A percentile compares a stretch with the other conserved stretches of the same genome.
phyloP scores from a whole-genome alignment of 371 early-diverging fungal genomes.

The Circinella umbellata region DNA sequence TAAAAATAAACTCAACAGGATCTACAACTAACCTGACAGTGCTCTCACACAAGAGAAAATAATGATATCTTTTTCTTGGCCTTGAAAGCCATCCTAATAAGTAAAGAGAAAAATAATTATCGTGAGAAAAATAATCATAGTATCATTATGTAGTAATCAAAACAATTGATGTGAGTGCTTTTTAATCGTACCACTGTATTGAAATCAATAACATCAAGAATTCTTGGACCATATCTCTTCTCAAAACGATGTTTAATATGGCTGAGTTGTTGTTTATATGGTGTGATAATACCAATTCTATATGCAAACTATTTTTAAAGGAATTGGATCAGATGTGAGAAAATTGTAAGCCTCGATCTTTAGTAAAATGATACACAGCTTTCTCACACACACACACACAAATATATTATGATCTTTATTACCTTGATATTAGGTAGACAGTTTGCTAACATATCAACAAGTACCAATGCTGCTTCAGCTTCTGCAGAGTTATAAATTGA shows the following conservation, averaged over 20 bases:
- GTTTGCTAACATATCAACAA: slow-evolving; percentile 68
- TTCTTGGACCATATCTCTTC: slow-evolving; percentile 61
- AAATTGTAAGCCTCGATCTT: neutral
- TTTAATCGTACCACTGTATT: slow-evolving; percentile 76
- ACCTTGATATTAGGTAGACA: slow-evolving; percentile 63
- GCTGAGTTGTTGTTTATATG: slow-evolving; percentile 88
- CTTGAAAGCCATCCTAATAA: slow-evolving; percentile 95
- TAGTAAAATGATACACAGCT: neutral
- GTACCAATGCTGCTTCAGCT: slow-evolving; percentile 72
- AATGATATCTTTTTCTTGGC: slow-evolving; percentile 97
- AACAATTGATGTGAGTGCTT: neutral
- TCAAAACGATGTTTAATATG: slow-evolving; percentile 72
- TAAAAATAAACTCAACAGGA: no score
- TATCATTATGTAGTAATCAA: neutral
- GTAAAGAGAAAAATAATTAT: neutral
- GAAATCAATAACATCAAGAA: slow-evolving; percentile 84
- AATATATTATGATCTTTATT: slow-evolving; percentile 10
- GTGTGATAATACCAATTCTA: slow-evolving; percentile 89
- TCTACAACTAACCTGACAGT: slow-evolving; percentile 43
- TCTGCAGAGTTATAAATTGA: slow-evolving; percentile 88
- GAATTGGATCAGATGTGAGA: no score
- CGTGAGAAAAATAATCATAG: neutral
- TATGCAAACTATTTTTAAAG: slow-evolving; percentile 60
- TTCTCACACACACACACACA: neutral
- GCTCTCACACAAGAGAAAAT: slow-evolving; percentile 96